phyloP scores from a whole-genome alignment of 1,284 basidiomycete species.

The Taiwanofungus camphoratus region DNA sequence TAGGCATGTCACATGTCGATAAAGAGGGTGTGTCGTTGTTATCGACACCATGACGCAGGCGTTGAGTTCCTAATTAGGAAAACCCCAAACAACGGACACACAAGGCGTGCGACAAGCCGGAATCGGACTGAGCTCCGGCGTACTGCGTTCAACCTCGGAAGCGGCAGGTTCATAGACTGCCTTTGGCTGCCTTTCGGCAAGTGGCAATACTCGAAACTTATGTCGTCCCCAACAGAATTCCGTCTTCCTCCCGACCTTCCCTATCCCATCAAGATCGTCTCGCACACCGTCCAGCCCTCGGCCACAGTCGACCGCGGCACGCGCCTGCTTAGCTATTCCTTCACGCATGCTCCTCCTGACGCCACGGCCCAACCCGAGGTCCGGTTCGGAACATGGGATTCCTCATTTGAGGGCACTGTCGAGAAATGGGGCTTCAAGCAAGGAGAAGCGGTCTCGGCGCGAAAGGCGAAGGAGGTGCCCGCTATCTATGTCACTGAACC shows the following conservation, averaged over 20 bases:
- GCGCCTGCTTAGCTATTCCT: conserved; percentile 77
- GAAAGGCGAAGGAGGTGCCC: conserved; percentile 50
- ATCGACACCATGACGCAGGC: not conserved
- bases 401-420: conserved; percentile 71
- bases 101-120: not conserved
- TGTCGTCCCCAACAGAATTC: conserved; percentile 49
- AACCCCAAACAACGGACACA: not conserved
- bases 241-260: conserved; percentile 68
- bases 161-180: conserved; percentile 5
- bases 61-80: not conserved
- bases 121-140: not conserved
- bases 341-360: conserved; percentile 38
- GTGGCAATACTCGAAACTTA: conserved; percentile 8
- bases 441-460: conserved; percentile 54
- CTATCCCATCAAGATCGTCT: conserved; percentile 74
- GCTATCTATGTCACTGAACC: conserved; percentile 72
- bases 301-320: conserved; percentile 58
- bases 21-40: not conserved
- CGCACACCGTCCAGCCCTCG: conserved; percentile 47
- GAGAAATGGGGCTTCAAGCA: conserved; percentile 57
- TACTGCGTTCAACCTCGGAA: not conserved
- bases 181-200: not conserved
- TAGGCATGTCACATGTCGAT: not conserved
- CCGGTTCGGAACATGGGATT: conserved; percentile 86
- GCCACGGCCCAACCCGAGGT: conserved; percentile 49